Percentiles rank a stretch among this genome's conserved stretches.
Evolutionary conservation across 2,329 filamentous ascomycete species (phyloP).

Genomic region (Fusarium sp.): DNA sequence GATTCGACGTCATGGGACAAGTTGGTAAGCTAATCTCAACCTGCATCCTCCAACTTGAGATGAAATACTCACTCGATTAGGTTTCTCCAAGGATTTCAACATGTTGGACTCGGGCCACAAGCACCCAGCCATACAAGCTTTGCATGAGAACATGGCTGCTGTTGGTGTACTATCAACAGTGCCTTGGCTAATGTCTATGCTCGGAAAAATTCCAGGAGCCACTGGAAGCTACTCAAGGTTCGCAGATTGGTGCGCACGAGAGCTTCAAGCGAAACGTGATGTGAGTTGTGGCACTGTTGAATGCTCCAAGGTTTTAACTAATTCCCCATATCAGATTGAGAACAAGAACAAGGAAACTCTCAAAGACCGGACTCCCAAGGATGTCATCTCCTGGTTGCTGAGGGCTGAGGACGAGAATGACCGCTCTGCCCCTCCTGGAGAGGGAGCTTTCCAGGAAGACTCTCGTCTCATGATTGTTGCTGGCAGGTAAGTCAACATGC

Average conservation of each 20-base stretch:
- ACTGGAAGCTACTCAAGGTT: constrained; percentile 10
- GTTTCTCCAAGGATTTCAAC: constrained; percentile 3
- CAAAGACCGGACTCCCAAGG: not conserved
- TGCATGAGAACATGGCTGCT: constrained; percentile 4
- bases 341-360: not conserved
- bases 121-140: not conserved
- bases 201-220: constrained; percentile 8
- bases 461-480: constrained; percentile 7
- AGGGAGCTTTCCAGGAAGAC: constrained; percentile 4
- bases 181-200: constrained; percentile 8
- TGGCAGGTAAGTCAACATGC: constrained; percentile 4
- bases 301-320: not conserved
- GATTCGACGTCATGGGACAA: constrained; percentile 11
- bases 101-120: not conserved
- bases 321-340: not conserved
- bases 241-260: not conserved
- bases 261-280: constrained; percentile 3
- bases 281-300: not conserved
- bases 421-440: constrained; percentile 6
- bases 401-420: constrained; percentile 8
- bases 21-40: not conserved
- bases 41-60: not conserved
- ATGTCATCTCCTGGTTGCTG: constrained; percentile 8
- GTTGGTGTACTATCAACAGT: constrained; percentile 1
- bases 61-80: not conserved